Evolutionary conservation across 768 basidiomycete species (phyloP), one percentile per base, ranked within the genome.

Genomic region (Mycena galopus): DNA sequence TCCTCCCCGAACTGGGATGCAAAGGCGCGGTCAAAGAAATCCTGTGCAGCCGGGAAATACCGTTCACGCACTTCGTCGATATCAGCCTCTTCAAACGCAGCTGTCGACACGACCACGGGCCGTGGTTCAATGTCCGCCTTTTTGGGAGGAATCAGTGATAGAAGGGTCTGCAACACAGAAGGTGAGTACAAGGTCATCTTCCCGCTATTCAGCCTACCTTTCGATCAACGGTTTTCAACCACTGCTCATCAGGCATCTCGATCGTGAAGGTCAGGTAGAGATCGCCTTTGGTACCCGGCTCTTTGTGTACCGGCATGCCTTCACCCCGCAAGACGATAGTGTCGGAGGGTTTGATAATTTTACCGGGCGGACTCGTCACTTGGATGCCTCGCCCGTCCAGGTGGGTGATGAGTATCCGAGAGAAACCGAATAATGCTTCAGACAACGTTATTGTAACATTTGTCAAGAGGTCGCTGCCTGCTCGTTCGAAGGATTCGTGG

Each of bases 341-440:
- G 73, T 93, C 91, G 14, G 91, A 91, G 4, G 91, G 87, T 72
- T 91, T 90, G 78, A 97, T 88, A 32, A 96, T 89, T 79, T 92
- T 93, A 10, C 92, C 91, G 0, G 89, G 86, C 6, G 94, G 94
- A 74, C 90, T 92, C 0, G 90, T 83, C 16, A 98, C 89, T 42
- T 90, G 90, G 62, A 98, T 87, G n/a, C 96, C 96, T 17, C 96
- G 90, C 12, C 96, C 96, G 78, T 99, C 97, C 33, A 99, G 87
- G 80, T 99, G 97, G 9, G 92, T 94, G 68, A 99, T 84, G 27
- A 98, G 83, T 73, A 98, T 92, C 30, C 97, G 91, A 57, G 92
- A 94, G 84, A 99, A 97, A n/a, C 97, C 97, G 64, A 98, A 88
- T 12, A 99, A 88, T 4, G 96, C 95, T 82, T 99, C 97, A 12